A percentile compares a stretch with the other conserved stretches of the same genome.
Evolutionary conservation across 129 eudicot species (phyloP).

Genomic region (Flaveria sonorensis): DNA sequence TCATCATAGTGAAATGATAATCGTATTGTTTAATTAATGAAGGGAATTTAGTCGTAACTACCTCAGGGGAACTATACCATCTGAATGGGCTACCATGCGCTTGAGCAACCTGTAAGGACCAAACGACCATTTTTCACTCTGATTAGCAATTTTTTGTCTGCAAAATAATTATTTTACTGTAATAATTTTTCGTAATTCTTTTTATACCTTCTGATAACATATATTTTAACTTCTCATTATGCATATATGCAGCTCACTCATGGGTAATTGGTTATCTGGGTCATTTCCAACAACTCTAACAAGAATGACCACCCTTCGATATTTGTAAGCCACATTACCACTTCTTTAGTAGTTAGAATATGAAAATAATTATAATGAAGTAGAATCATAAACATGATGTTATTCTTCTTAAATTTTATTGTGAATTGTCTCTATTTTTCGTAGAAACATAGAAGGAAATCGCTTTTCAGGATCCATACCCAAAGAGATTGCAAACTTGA

Average conservation of each 20-base stretch:
- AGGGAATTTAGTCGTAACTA: slow-evolving; percentile 77
- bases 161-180: neutral
- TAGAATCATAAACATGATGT: neutral
- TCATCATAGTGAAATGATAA: neutral
- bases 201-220: neutral
- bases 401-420: slow-evolving; percentile 22
- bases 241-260: slow-evolving; percentile 59
- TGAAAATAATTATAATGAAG: neutral
- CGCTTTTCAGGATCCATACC: too few relatives aligned
- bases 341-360: slow-evolving; percentile 24
- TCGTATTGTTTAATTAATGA: slow-evolving; percentile 21
- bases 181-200: neutral
- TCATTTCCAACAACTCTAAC: slow-evolving; percentile 64
- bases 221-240: slow-evolving; percentile 1
- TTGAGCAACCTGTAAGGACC: slow-evolving; percentile 63
- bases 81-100: slow-evolving; percentile 58
- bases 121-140: neutral
- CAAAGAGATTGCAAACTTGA: too few relatives aligned
- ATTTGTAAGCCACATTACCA: slow-evolving; percentile 52
- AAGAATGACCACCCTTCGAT: slow-evolving; percentile 53
- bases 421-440: neutral
- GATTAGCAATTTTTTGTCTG: neutral
- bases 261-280: slow-evolving; percentile 80
- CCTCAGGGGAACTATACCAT: slow-evolving; percentile 60
- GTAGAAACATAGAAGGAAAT: too few relatives aligned